A percentile compares a stretch with the other conserved stretches of the same genome.
Conservation (phyloP, 257 asterid genomes). For the Plantago major region DNA sequence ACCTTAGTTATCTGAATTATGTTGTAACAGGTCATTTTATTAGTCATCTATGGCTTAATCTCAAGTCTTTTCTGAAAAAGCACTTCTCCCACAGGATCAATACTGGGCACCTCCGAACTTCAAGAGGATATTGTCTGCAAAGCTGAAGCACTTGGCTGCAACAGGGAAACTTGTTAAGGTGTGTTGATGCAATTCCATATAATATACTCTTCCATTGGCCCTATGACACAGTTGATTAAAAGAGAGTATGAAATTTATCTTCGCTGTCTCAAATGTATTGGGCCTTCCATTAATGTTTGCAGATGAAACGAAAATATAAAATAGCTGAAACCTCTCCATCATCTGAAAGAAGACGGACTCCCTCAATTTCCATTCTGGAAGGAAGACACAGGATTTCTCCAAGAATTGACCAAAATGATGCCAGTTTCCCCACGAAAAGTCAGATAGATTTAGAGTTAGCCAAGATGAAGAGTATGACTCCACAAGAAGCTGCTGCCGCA, state of each 20-base stretch:
- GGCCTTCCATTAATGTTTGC: slow-evolving; percentile 10
- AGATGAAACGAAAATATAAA: slow-evolving; percentile 77
- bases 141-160: slow-evolving; percentile 75
- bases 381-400: slow-evolving; percentile 47
- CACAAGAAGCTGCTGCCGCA: slow-evolving; percentile 83
- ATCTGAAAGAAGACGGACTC: slow-evolving; percentile 50
- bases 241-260: not conserved
- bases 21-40: not conserved
- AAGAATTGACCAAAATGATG: slow-evolving; percentile 39
- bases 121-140: slow-evolving; percentile 79
- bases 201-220: not conserved
- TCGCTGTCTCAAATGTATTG: not conserved
- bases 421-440: slow-evolving; percentile 40
- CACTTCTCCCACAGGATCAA: slow-evolving; percentile 49
- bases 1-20: too few relatives aligned
- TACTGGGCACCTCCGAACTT: slow-evolving; percentile 95
- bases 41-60: not conserved
- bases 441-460: slow-evolving; percentile 69
- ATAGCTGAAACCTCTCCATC: slow-evolving; percentile 45
- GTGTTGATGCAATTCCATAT: not conserved
- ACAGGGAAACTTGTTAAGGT: slow-evolving; percentile 85
- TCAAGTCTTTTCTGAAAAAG: slow-evolving; percentile 1
- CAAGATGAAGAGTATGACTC: slow-evolving; percentile 65
- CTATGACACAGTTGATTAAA: slow-evolving; percentile 9
- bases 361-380: slow-evolving; percentile 38